These are phyloP conservation scores for Tephrocybe sp. DNA, from an alignment of 768 basidiomycete species.

Conservation along the genomic window DNA sequence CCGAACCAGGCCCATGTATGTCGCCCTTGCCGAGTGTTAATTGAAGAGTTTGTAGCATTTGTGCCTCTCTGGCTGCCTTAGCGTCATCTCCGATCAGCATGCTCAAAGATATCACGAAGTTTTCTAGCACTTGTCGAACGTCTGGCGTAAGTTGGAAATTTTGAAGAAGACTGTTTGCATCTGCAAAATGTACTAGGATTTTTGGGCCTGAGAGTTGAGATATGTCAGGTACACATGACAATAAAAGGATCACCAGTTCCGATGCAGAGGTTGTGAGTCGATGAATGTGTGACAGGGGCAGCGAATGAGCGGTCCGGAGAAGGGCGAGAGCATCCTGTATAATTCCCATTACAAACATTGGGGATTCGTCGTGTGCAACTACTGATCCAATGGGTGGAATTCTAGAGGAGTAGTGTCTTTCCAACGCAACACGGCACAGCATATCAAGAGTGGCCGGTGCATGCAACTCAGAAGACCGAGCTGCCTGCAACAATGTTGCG, in stretches of 20 bases:
- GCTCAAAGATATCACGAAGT: constrained; percentile 55
- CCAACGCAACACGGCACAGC: constrained; percentile 64
- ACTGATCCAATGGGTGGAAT: constrained; percentile 52
- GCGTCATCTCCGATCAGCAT: constrained; percentile 66
- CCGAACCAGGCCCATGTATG: constrained; percentile 53
- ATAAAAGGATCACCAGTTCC: constrained; percentile 58
- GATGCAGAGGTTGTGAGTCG: constrained; percentile 57
- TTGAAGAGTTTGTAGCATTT: constrained; percentile 66
- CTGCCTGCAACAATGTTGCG: constrained; percentile 63
- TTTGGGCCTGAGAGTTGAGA: constrained; percentile 62
- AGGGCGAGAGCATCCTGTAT: constrained; percentile 62
- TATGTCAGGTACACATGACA: constrained; percentile 59
- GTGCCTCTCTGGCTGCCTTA: constrained; percentile 66
- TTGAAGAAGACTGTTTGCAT: constrained; percentile 53
- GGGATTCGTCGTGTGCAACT: constrained; percentile 47
- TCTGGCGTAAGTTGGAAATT: constrained; percentile 49
- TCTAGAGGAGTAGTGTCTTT: constrained; percentile 60
- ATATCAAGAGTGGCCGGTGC: constrained; percentile 64
- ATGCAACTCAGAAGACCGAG: constrained; percentile 62
- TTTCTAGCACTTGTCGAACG: constrained; percentile 57
- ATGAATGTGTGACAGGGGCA: constrained; percentile 57
- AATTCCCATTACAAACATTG: constrained; percentile 47
- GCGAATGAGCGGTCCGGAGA: constrained; percentile 52
- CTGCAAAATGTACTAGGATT: constrained; percentile 46
- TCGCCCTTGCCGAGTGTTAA: constrained; percentile 57